Base-by-base conservation (phyloP, 768 basidiomycete genomes). In the Mycena epipterygia region DNA sequence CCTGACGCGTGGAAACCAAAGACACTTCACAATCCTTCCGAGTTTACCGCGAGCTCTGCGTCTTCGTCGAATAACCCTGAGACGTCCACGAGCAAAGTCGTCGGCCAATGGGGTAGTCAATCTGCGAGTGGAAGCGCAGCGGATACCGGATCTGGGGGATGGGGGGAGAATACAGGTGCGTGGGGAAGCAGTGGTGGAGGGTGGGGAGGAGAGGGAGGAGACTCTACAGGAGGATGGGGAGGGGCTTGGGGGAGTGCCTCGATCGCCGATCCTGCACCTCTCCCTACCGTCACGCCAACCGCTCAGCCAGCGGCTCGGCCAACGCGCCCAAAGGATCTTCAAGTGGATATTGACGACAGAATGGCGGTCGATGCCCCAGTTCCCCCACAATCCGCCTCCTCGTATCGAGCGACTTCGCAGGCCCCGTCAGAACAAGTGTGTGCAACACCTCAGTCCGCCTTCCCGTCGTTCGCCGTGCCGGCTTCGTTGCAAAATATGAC, bases 361-460 rank as follows among this genome's bases (percentile, higher is more conserved):
- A 55, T 58, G 41, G 39, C 23, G 5, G 51, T 67, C 41, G 62
- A 68, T 25, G 37, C 37, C 7, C 30, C 62, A 19, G 6, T 23
- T 30, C 67, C 49, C 16, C 71, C 72, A 1, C 63, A 49, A 35
- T 68, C 71, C 19, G 67, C 67, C n/a, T 72, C 66, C 51, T 60
- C 72, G 4, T 73, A 60, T 52, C 68, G 68, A 2, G 68, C 68
- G 4, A 27, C 44, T 33, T 73, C 72, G 33, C 48, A 37, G 6
- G 59, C 55, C 12, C 59, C 61, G 9, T 70, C 68, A 2, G 61
- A 67, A 19, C 64, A 33, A 17, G 51, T 53, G 11, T 11, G n/a
- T 29, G 32, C 49, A n/a, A 63, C 72, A 23, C 68, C 72, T 5
- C 55, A 63, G 23, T 66, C 64, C n/a, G 51, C 72, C 27, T 57